phyloP scores from a whole-genome alignment of 345 rosid genomes.

The Syzygium jambos region DNA sequence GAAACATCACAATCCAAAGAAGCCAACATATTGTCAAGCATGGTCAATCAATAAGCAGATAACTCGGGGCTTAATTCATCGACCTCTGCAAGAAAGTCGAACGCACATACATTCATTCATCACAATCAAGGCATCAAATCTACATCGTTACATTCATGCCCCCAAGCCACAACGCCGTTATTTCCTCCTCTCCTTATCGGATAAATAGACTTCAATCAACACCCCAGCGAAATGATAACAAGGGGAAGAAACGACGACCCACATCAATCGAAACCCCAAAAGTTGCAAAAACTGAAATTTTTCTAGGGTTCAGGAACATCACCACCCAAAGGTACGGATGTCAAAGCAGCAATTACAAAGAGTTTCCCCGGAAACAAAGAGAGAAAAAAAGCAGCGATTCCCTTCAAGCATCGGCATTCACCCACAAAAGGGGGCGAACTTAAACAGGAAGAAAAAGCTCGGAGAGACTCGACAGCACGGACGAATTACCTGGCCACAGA shows the following conservation, averaged over 20 bases:
- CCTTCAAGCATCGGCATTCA: not conserved
- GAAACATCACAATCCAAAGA: not conserved
- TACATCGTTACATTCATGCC: not conserved
- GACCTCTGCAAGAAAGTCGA: not conserved
- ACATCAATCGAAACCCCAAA: not conserved
- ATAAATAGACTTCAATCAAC: not conserved
- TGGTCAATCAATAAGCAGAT: not conserved
- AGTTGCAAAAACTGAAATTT: not conserved
- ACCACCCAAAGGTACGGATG: not conserved
- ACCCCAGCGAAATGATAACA: not conserved
- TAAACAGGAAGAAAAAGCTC: not conserved
- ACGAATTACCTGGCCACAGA: constrained; percentile 65
- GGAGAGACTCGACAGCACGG: not conserved
- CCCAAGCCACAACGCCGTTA: not conserved
- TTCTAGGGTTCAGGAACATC: not conserved
- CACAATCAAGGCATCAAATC: not conserved
- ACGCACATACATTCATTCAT: not conserved
- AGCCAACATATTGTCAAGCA: not conserved
- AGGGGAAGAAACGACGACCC: not conserved
- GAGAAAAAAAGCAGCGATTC: not conserved
- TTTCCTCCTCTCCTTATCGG: not conserved
- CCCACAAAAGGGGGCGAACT: not conserved
- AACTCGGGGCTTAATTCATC: not conserved
- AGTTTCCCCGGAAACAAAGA: not conserved
- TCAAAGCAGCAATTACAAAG: not conserved